These are phyloP conservation scores for Xylariaceae sp. DNA, from an alignment of 2,329 filamentous ascomycete species.

Conservation along the genomic window DNA sequence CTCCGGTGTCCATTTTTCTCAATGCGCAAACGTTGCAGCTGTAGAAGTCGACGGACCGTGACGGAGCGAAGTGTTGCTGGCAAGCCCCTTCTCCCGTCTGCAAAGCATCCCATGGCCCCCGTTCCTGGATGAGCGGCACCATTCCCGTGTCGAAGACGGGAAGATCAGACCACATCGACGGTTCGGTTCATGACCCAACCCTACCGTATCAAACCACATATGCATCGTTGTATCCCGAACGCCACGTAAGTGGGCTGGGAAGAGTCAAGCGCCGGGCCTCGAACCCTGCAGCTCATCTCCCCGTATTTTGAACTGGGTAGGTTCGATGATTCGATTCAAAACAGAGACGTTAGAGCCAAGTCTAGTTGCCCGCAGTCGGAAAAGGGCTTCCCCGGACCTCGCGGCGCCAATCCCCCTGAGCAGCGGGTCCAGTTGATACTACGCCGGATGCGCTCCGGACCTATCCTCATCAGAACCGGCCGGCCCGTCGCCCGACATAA, in stretches of 20 bases:
- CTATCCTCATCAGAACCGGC: not conserved
- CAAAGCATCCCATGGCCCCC: not conserved
- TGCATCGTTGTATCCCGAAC: conserved; percentile 2
- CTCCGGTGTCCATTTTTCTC: not conserved
- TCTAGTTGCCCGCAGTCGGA: not conserved
- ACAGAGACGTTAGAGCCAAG: not conserved
- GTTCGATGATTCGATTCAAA: not conserved
- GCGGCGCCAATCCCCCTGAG: not conserved
- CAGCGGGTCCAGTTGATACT: not conserved
- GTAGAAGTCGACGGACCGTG: not conserved
- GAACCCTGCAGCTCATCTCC: not conserved
- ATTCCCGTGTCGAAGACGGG: not conserved
- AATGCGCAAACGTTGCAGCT: not conserved
- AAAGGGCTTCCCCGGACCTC: not conserved
- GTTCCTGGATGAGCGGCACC: not conserved
- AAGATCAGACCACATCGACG: conserved; percentile 6
- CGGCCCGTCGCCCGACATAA: not conserved
- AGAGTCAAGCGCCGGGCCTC: not conserved
- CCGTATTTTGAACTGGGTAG: not conserved
- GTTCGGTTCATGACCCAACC: not conserved
- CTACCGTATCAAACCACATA: not conserved
- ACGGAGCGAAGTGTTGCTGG: not conserved
- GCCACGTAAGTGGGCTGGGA: not conserved
- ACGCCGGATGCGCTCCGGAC: not conserved
- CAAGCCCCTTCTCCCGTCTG: not conserved